Base-by-base conservation (phyloP, 129 eudicot genomes). In the Mikania micrantha region DNA sequence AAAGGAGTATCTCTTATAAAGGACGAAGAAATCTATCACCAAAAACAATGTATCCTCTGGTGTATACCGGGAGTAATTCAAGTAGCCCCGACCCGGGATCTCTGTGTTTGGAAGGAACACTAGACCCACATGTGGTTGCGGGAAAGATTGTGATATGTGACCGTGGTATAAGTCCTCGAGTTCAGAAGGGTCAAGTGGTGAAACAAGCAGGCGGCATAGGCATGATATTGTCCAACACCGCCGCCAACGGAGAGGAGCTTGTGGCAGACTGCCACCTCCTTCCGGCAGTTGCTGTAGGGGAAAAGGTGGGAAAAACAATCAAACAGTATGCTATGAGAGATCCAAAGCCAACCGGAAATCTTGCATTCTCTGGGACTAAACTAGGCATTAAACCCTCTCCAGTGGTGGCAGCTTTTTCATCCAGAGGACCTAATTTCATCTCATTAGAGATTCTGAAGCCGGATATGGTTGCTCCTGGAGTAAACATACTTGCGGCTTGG, bases 401-500 rank as follows among this genome's bases (percentile, higher is more conserved):
- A 0, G 90, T 91, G 39, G 97, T 91, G 72, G 97, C 97, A 0
- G 96, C 98, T 0, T 91, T 91, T 69, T 91, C 98, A 19, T 91
- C 98, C 15, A 75, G 96, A 68, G 97, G 97, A 7, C 97, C 97
- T 12, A 91, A 86, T 56, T 79, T 85, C 54, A 78, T 91, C 15
- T 73, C 91, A 0, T 72, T 84, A 7, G 98, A 88, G 76, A 70
- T 91, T 49, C 64, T 91, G 40, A 91, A 91, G 39, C 96, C 98
- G 0, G 98, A 91, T 61, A 3, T 91, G 70, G 84, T 88, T 42
- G 98, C 98, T 36, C 98, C 98, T 2, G 98, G 98, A 54, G 96
- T 91, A 67, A 91, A 91, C 82, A 91, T 91, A 13, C 91, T 88
- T 0, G 98, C 98, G 2, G 95, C 95, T 19, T 91, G 98, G 98